Conservation (phyloP, 345 rosid species). For the Jatropha curcas region DNA sequence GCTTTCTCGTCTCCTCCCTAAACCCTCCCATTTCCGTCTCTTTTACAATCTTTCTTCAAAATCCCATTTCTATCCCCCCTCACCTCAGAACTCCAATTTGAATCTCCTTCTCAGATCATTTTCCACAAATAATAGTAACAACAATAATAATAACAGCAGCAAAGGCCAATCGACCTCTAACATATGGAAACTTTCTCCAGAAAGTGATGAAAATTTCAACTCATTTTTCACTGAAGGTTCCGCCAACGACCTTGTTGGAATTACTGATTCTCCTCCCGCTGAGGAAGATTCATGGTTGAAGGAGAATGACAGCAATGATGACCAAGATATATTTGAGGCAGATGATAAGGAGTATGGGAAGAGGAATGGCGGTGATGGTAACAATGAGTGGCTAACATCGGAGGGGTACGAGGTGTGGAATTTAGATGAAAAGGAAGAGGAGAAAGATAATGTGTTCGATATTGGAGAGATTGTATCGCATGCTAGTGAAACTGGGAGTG, state of each 20-base stretch:
- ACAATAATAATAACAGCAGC: conserved; percentile 20
- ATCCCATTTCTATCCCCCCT: conserved; percentile 21
- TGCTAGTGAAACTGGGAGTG: conserved; percentile 20
- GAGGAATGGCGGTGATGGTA: conserved; percentile 9
- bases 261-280: conserved; percentile 18
- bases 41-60: conserved; percentile 41
- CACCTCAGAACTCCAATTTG: conserved; percentile 23
- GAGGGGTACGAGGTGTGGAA: conserved; percentile 46
- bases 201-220: conserved; percentile 42
- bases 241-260: conserved; percentile 30
- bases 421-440: conserved; percentile 44
- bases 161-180: conserved; percentile 24
- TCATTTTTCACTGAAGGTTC: conserved; percentile 35
- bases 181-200: conserved; percentile 56
- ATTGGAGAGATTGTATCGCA: conserved; percentile 28
- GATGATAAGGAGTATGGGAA: conserved; percentile 2
- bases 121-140: conserved; percentile 41
- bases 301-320: conserved; percentile 13
- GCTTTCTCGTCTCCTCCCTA: conserved; percentile 71
- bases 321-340: conserved; percentile 13
- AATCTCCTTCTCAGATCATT: conserved; percentile 40
- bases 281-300: conserved; percentile 40
- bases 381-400: conserved; percentile 33
- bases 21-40: conserved; percentile 56
- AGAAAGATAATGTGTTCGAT: conserved; percentile 39